Evolutionary conservation across 805 yeast species (phyloP).

Genomic region (Kluyveromyces dobzhanskii): DNA sequence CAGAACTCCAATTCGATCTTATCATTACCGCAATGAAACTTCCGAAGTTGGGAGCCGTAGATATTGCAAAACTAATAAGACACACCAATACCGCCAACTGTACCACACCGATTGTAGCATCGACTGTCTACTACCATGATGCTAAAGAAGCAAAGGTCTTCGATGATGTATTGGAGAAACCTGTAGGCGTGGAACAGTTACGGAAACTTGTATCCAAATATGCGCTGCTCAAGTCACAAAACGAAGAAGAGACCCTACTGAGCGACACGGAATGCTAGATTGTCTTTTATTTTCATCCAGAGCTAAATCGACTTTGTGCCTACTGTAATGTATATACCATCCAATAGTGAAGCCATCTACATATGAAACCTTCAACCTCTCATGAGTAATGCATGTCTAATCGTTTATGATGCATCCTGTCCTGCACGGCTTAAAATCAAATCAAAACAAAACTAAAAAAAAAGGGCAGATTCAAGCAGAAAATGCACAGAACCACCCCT

Average conservation of each 20-base stretch:
- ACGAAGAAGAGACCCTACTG: conserved; percentile 24
- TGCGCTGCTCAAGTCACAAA: conserved; percentile 26
- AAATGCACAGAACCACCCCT: too few species aligned
- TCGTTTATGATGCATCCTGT: too few species aligned
- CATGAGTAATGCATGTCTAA: too few species aligned
- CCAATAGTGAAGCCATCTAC: too few species aligned
- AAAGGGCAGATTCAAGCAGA: too few species aligned
- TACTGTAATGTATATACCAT: too few species aligned
- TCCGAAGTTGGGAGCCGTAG: conserved; percentile 60
- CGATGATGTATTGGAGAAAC: conserved; percentile 69
- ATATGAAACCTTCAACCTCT: too few species aligned
- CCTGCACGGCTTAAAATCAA: too few species aligned
- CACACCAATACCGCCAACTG: conserved; percentile 73
- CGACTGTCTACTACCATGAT: conserved; percentile 65
- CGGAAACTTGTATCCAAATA: conserved; percentile 24
- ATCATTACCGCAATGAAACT: conserved; percentile 69
- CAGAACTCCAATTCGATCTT: conserved; percentile 75
- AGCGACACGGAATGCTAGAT: conserved; percentile 26
- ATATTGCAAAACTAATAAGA: conserved; percentile 67
- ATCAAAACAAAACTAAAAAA: too few species aligned
- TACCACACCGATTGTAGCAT: conserved; percentile 66
- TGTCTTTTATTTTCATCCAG: too few species aligned
- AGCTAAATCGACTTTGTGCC: too few species aligned
- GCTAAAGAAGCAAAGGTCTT: conserved; percentile 47
- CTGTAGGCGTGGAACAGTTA: conserved; percentile 31